Base-by-base conservation (phyloP, 257 asterid genomes). In the Apocynum venetum region DNA sequence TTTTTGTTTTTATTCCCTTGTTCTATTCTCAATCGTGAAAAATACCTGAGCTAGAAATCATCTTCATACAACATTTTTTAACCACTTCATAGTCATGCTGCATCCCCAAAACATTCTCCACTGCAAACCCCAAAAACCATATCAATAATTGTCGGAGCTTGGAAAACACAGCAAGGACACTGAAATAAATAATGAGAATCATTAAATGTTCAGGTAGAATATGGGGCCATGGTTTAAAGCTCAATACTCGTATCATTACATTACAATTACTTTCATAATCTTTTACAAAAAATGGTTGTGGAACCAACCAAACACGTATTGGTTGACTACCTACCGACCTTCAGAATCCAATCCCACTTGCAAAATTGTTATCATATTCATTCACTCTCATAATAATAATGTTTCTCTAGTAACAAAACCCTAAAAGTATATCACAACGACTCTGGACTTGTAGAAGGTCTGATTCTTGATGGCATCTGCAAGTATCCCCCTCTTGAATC, bases 391-490 rank as follows among this genome's bases (percentile, higher is more conserved):
- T 8, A 36, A 0, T 40, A 5, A 46, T 46, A 48, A 19, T 41
- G 35, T 46, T 61, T 46, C 77, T n/a, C 19, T 40, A 8, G 49
- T 5, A 20, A 47, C 25, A 36, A 59, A 69, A 35, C 67, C 52
- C 57, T 31, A 70, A 47, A 74, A 44, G 40, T 20, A 7, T 35
- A 59, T 20, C 74, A 94, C 88, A 92, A 83, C 4, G 98, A 94
- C 79, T 91, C 97, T 0, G 98, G 97, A 68, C 96, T 92, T 0
- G 85, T 83, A 0, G 97, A 91, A 14, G 98, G 97, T 82, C 88
- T 86, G 84, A 92, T 88, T 85, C 84, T 91, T 1, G 98, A 91
- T 13, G 98, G 98, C 98, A 94, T 94, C 89, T 72, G 93, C 79
- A 73, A 13, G n/a, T 76, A 73, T 6, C 83, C 59, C 47, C 83